phyloP scores from a whole-genome alignment of 208 protist species.

The Leptomonas pyrrhocoris region DNA sequence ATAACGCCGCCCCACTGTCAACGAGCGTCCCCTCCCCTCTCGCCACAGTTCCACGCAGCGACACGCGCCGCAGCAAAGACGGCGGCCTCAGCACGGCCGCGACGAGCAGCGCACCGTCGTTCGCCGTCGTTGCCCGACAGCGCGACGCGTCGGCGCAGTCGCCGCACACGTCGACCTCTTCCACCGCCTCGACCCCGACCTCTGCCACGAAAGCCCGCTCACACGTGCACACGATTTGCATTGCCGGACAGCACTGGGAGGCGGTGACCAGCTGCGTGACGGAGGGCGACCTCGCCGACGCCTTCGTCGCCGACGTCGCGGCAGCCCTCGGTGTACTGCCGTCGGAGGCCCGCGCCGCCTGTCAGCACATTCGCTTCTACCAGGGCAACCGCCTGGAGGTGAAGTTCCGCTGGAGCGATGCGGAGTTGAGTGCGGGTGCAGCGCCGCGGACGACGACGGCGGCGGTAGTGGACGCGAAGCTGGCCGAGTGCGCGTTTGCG shows the following conservation, averaged over 20 bases:
- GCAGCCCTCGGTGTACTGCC: slow-evolving; percentile 25
- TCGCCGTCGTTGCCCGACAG: slow-evolving; percentile 9
- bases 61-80: background rate
- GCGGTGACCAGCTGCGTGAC: slow-evolving; percentile 6
- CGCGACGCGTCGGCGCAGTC: background rate
- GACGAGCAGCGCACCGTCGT: background rate
- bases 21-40: background rate
- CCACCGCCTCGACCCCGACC: background rate
- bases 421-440: slow-evolving; percentile 19
- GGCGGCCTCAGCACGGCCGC: background rate
- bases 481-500: slow-evolving; percentile 26
- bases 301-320: slow-evolving; percentile 19
- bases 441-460: slow-evolving; percentile 25
- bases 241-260: slow-evolving; percentile 28
- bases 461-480: slow-evolving; percentile 33
- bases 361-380: slow-evolving; percentile 24
- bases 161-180: background rate
- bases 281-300: slow-evolving; percentile 13
- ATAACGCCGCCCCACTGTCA: background rate
- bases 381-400: slow-evolving; percentile 23
- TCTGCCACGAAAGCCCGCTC: background rate
- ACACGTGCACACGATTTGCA: slow-evolving; percentile 24
- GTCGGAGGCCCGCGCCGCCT: slow-evolving; percentile 27
- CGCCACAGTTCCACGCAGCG: background rate
- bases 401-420: slow-evolving; percentile 29